These are phyloP conservation scores for Penicillium freii DNA, from an alignment of 2,329 filamentous ascomycete genomes.

Conservation along the genomic window DNA sequence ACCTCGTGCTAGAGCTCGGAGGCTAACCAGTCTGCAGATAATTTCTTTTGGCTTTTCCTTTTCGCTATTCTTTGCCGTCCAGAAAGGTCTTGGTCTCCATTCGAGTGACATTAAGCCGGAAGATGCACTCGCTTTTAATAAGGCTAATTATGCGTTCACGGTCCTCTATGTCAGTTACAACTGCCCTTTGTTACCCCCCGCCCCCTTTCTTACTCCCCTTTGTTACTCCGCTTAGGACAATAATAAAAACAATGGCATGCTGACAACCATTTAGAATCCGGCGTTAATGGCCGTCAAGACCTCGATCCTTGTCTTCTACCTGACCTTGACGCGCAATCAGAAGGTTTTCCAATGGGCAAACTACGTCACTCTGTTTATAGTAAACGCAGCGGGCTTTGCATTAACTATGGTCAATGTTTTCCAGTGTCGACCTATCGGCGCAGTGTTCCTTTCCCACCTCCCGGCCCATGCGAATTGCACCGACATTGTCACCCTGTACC, in stretches of 20 bases:
- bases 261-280: conserved; percentile 62
- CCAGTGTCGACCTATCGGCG: conserved; percentile 73
- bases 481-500: conserved; percentile 63
- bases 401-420: conserved; percentile 85
- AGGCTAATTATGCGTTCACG: conserved; percentile 59
- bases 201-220: neutral
- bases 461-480: conserved; percentile 53
- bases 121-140: conserved; percentile 38
- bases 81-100: conserved; percentile 46
- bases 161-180: conserved; percentile 55
- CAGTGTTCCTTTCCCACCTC: conserved; percentile 60
- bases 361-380: conserved; percentile 72
- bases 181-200: conserved; percentile 22
- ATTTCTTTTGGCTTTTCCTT: conserved; percentile 49
- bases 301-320: conserved; percentile 87
- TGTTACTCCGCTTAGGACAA: neutral
- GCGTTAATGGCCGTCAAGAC: conserved; percentile 88
- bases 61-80: conserved; percentile 46
- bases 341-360: conserved; percentile 76
- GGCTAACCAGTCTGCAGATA: conserved; percentile 27
- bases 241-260: neutral
- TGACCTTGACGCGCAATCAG: conserved; percentile 76
- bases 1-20: conserved; percentile 2
- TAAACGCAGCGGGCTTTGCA: conserved; percentile 74
- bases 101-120: conserved; percentile 36